Evolutionary conservation across 179 eudicot species (phyloP), one percentile per base, ranked within the genome.

Genomic region (Patellifolia procumbens): DNA sequence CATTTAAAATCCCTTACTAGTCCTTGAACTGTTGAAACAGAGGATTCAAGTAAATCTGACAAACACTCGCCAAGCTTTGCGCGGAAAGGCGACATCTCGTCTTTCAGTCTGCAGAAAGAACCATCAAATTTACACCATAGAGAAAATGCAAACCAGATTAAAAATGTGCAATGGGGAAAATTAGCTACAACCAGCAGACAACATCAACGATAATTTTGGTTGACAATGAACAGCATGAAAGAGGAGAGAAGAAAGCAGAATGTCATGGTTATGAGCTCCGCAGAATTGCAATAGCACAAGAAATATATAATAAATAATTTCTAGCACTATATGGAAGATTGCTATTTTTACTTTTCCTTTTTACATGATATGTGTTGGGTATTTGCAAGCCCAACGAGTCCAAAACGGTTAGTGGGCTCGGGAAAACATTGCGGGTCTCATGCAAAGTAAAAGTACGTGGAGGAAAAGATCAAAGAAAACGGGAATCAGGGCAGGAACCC

Each of bases 1-100:
- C 43, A 72, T 59, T 80, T 81, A 46, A 77, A 64, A 37, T 88
- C 96, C 76, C 69, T 81, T 56, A 34, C 64, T 48, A 78, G 71
- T 68, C 86, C 87, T 63, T 91, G 89, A 69, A 91, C 70, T 67
- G 79, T 74, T 64, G 86, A 83, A 63, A 83, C 79, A 77, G 96
- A 87, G 77, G 75, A 88, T 67, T 91, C 88, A 79, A 95, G 68
- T 74, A 93, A 68, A 49, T 78, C 89, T 77, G 86, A 72, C 87
- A 93, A 74, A 86, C 74, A 65, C 46, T 90, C 78, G 73, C 90
- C 79, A 51, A 90, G 72, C 81, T 86, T 84, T 46, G 77, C 66
- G 56, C 83, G 82, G 73, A 90, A 91, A 55, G 88, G 49, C 9
- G 88, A 81, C 62, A 64, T 77, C 72, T 85, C 80, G 8, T 79